Evolutionary conservation across 163 green algal genomes (phyloP).

Genomic region (Coccomyxa subellipsoidea): DNA sequence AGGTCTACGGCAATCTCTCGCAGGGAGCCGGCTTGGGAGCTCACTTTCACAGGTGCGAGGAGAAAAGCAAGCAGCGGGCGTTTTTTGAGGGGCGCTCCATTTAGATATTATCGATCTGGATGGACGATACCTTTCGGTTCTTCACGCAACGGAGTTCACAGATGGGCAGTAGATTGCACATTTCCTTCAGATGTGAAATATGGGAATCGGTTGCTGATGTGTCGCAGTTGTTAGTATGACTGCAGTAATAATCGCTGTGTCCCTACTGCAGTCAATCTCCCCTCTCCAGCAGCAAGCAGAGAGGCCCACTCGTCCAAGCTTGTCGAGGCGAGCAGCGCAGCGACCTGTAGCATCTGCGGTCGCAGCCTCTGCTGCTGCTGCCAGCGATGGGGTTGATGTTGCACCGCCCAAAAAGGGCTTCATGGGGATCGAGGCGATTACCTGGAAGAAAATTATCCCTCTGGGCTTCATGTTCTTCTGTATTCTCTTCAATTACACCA

Average conservation of each 20-base stretch:
- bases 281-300: neutral
- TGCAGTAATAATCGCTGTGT: too few species aligned
- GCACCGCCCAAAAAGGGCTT: constrained; percentile 46
- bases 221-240: too few species aligned
- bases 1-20: neutral
- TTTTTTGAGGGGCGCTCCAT: neutral
- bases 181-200: too few species aligned
- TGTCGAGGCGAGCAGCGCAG: neutral
- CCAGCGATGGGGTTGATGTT: neutral
- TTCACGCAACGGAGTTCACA: too few species aligned
- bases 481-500: constrained; percentile 99
- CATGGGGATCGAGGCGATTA: constrained; percentile 49
- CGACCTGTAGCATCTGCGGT: neutral
- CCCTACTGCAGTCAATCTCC: neutral
- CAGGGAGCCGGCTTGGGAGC: neutral
- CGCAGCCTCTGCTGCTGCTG: neutral
- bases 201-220: too few species aligned
- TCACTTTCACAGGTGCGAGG: neutral
- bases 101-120: neutral
- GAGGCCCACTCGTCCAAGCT: neutral
- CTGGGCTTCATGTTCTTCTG: constrained; percentile 99
- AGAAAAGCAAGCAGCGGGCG: neutral
- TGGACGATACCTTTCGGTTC: neutral
- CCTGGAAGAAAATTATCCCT: constrained; percentile 87
- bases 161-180: too few species aligned